Percentiles rank a stretch among this genome's conserved stretches.
Evolutionary conservation across 1,139 yeast genomes (phyloP).

Genomic region (Hemisphaericaspora xylanilytica): DNA sequence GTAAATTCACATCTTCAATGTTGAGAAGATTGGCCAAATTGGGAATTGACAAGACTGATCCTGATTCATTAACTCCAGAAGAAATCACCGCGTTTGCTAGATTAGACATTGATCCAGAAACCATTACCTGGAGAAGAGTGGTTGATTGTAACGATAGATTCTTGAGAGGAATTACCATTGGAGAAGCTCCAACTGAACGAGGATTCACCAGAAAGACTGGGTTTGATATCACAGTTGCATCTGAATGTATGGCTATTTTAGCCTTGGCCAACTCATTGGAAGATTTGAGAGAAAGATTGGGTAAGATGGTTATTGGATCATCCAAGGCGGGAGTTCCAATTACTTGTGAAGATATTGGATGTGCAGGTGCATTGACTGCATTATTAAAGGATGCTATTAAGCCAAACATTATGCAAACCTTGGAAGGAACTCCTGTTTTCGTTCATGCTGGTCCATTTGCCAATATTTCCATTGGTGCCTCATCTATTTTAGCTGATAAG

Average conservation of each 20-base stretch:
- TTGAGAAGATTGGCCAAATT: conserved; percentile 72
- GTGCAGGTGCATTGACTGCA: conserved; percentile 97
- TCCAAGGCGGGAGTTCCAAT: conserved; percentile 81
- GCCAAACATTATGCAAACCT: conserved; percentile 96
- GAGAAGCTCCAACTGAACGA: conserved; percentile 93
- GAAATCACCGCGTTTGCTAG: conserved; percentile 77
- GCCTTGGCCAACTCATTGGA: conserved; percentile 81
- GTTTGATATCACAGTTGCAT: conserved; percentile 94
- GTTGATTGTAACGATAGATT: conserved; percentile 95
- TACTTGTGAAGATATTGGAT: conserved; percentile 95
- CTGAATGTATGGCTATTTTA: conserved; percentile 96
- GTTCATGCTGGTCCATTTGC: conserved; percentile 99
- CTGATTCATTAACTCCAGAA: conserved; percentile 76
- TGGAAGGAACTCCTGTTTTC: conserved; percentile 97
- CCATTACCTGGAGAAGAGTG: conserved; percentile 96
- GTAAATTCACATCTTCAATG: conserved; percentile 80
- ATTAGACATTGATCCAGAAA: conserved; percentile 87
- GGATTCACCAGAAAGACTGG: conserved; percentile 89
- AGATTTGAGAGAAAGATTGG: conserved; percentile 89
- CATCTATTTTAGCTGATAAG: conserved; percentile 91
- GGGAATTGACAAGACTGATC: conserved; percentile 78
- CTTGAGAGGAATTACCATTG: conserved; percentile 86
- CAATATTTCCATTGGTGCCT: conserved; percentile 94
- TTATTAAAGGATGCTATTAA: conserved; percentile 94
- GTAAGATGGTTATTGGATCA: conserved; percentile 87